Conservation (phyloP, 2,329 filamentous ascomycete species). For the Colletotrichum musicola region DNA sequence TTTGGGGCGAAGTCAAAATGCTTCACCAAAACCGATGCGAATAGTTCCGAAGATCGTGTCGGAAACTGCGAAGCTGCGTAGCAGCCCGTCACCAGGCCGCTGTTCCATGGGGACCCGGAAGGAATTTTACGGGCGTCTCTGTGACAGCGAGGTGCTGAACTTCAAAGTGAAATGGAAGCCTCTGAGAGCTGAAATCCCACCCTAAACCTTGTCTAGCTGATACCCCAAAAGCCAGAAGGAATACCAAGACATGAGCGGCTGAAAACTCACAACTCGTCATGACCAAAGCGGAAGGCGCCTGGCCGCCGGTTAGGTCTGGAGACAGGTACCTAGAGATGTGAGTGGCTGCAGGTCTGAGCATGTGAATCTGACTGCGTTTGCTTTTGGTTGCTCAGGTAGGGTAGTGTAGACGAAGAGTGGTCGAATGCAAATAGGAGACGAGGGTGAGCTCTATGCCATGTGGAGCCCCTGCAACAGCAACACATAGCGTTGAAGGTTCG, state of each 20-base stretch:
- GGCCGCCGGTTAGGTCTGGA: neutral
- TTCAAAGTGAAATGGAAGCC: neutral
- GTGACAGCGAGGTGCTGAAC: neutral
- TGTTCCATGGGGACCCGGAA: neutral
- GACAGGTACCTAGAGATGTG: neutral
- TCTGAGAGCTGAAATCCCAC: slow-evolving; percentile 13
- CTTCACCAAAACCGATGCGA: slow-evolving; percentile 7
- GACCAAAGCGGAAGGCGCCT: slow-evolving; percentile 14
- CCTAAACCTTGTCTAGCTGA: slow-evolving; percentile 7
- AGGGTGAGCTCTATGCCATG: slow-evolving; percentile 19
- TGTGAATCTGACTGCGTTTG: slow-evolving; percentile 20
- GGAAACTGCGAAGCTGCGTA: neutral
- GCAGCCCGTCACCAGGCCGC: neutral
- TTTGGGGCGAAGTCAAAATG: slow-evolving; percentile 29
- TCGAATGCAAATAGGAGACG: neutral
- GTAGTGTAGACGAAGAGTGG: neutral
- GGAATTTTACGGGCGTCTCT: neutral
- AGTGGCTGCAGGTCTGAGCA: slow-evolving; percentile 12
- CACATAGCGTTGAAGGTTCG: slow-evolving; percentile 5
- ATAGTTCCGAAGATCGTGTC: neutral
- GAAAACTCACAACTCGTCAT: neutral
- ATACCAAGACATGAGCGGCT: slow-evolving; percentile 6
- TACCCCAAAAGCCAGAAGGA: slow-evolving; percentile 4
- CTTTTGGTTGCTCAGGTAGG: slow-evolving; percentile 1
- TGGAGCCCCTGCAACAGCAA: slow-evolving; percentile 21